A percentile compares a stretch with the other conserved stretches of the same genome.
Evolutionary conservation across 2,329 filamentous ascomycete genomes (phyloP).

Genomic region (Rutstroemia sp.): DNA sequence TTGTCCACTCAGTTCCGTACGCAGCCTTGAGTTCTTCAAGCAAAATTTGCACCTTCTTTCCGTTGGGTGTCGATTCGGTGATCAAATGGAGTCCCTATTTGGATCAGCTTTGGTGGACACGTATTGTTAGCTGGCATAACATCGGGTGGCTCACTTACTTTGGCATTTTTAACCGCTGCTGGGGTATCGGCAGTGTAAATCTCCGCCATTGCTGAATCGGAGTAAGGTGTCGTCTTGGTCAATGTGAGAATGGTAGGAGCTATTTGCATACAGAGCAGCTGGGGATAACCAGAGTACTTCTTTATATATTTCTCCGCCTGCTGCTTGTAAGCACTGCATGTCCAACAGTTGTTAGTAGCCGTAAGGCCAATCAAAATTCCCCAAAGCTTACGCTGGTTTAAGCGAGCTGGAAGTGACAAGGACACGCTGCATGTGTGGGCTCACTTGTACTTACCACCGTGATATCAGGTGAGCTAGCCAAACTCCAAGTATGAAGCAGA

Average conservation of each 20-base stretch:
- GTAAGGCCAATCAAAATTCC: too few species aligned
- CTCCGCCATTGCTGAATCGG: background rate
- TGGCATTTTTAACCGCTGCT: constrained; percentile 11
- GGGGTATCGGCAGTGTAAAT: constrained; percentile 11
- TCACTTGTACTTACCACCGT: too few species aligned
- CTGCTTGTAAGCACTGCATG: background rate
- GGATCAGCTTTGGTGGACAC: background rate
- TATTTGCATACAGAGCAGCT: background rate
- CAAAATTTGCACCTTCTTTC: constrained; percentile 44
- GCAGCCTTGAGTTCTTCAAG: constrained; percentile 44
- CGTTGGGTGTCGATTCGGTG: constrained; percentile 43
- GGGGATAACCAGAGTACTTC: background rate
- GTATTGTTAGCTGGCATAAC: too few species aligned
- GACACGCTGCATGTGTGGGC: too few species aligned
- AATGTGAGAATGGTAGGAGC: background rate
- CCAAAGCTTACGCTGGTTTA: too few species aligned
- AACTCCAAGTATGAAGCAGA: too few species aligned
- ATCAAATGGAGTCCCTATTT: constrained; percentile 40
- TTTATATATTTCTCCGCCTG: background rate
- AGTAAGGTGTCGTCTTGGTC: background rate
- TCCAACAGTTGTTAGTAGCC: too few species aligned
- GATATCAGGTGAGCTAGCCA: too few species aligned
- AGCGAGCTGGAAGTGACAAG: too few species aligned
- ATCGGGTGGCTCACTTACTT: constrained; percentile 1
- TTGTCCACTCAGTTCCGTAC: constrained; percentile 42